Base-by-base conservation (phyloP, 805 yeast genomes). In the Cyberlindnera maritima region DNA sequence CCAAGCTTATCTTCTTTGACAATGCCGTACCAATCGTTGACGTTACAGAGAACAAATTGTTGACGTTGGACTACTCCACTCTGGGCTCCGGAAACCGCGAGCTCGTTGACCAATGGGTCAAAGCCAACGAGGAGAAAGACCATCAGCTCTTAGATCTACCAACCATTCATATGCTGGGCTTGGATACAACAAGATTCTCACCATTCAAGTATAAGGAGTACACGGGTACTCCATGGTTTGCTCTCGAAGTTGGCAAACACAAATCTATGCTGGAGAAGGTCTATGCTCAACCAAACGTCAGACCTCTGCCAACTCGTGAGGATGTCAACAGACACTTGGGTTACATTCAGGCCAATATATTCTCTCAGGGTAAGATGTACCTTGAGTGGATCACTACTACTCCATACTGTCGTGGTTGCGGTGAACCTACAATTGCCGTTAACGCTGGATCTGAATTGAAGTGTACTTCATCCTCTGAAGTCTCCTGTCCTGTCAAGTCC, bases 321-420 rank as follows among this genome's bases (percentile, higher is more conserved):
- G 47, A 46, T 15, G 48, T 55, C 13, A 49, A 61, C 25, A 53
- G 60, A 34, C 51, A 54, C 8, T 38, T 67, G 36, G 35, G 53
- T 3, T 64, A 64, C 39, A 50, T 46, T 14, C 85, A 84, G 43
- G 85, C 89, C 0, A 79, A 88, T 3, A 61, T 89, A 19, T 83
- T 79, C 53, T 83, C 96, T 3, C 94, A 91, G 60, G 92, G 88
- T 0, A 80, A 84, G 48, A 88, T 86, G 82, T 86, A 81, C 60
- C 60, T 90, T 44, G 96, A 91, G 64, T 92, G 97, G 97, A 70
- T 87, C 39, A 64, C 68, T 44, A 79, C 88, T 43, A 86, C 85
- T 59, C 71, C 74, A 47, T 85, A 75, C 65, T 92, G 98, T 62
- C 91, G 92, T 7, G 92, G 94, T 0, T 92, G 98, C 69, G 97